phyloP scores from a whole-genome alignment of 2,329 filamentous ascomycete genomes.

The Triangularia verruculosa region DNA sequence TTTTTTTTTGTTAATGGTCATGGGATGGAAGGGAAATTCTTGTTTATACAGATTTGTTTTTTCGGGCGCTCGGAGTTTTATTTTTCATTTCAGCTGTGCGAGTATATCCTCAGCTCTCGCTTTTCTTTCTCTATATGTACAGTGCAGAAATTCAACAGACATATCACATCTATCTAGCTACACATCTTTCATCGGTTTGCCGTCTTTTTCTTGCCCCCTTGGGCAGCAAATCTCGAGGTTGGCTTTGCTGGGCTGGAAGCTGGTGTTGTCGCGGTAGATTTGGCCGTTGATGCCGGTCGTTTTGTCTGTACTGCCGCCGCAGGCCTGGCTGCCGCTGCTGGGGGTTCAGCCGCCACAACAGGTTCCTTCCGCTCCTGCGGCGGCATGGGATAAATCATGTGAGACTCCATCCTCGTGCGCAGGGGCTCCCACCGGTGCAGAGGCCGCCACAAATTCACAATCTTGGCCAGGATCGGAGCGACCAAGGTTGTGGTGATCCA shows the following conservation, averaged over 20 bases:
- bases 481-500: constrained; percentile 38
- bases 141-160: background rate
- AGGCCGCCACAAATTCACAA: background rate
- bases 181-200: background rate
- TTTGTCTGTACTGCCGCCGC: no score
- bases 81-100: background rate
- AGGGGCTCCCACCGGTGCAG: background rate
- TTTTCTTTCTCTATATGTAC: background rate
- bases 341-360: background rate
- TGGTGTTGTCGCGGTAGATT: background rate
- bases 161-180: background rate
- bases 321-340: background rate
- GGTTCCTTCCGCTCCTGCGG: background rate
- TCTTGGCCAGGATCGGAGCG: constrained; percentile 19
- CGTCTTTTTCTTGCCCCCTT: background rate
- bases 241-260: background rate
- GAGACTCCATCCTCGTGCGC: constrained; percentile 21
- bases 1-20: background rate
- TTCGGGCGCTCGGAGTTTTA: background rate
- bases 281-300: background rate
- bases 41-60: background rate
- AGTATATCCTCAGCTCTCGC: background rate
- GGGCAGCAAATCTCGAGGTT: background rate
- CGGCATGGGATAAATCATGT: constrained; percentile 17
- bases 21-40: background rate